phyloP scores from a whole-genome alignment of 441 rosid species.

The Pelargonium citronellum region DNA sequence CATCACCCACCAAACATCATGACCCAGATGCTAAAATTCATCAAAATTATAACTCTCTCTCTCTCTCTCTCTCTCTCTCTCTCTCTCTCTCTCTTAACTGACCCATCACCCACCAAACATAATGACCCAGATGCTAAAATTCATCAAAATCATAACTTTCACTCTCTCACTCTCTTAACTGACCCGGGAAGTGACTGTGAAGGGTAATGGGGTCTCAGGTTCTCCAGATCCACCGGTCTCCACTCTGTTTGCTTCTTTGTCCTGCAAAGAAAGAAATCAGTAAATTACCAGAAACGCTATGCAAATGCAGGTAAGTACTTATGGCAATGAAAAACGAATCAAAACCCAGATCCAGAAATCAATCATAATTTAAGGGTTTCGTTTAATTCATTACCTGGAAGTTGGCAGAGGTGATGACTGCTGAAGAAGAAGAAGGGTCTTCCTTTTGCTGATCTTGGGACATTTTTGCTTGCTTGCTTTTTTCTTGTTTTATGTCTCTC shows the following conservation, averaged over 20 bases:
- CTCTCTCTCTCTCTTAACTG: no score
- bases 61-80: no score
- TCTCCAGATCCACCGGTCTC: conserved; percentile 64
- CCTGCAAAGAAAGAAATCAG: conserved; percentile 35
- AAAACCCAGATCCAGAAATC: conserved; percentile 18
- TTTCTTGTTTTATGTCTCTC: not conserved
- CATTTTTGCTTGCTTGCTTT: conserved; percentile 10
- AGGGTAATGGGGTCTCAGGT: conserved; percentile 69
- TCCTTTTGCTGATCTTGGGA: conserved; percentile 27
- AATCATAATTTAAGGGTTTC: not conserved
- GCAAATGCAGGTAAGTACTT: conserved; percentile 3
- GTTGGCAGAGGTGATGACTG: conserved; percentile 30
- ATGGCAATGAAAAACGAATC: conserved; percentile 1
- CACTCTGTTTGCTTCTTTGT: conserved; percentile 52
- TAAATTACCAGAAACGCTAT: conserved; percentile 18
- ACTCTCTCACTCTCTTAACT: not conserved
- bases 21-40: no score
- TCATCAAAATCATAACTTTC: not conserved
- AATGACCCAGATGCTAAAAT: not conserved
- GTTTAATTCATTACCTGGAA: not conserved
- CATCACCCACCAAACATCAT: not conserved
- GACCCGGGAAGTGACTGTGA: conserved; percentile 95
- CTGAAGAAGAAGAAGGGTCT: conserved; percentile 16
- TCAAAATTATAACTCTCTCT: no score
- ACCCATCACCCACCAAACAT: not conserved